Evolutionary conservation across 2,329 filamentous ascomycete genomes (phyloP), one percentile per base, ranked within the genome.

Genomic region (Endothia cerciana): DNA sequence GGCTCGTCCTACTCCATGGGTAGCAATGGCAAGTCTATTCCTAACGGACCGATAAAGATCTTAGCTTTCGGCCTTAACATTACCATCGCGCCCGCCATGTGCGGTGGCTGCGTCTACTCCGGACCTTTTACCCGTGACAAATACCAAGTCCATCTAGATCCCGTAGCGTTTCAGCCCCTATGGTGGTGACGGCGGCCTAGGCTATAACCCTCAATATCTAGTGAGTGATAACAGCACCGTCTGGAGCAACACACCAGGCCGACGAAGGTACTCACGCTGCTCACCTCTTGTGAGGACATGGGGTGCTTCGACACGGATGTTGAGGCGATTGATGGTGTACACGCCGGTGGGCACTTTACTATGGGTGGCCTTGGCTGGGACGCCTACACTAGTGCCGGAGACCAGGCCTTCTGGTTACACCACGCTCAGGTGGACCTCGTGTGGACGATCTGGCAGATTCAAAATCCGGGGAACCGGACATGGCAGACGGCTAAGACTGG

Each of bases 361-460:
- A 57, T 71, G 19, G 47, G 22, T 11, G 47, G 47, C 25, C 47
- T 25, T 25, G 47, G 47, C 10, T 22, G n/a, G 69, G 64, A 65
- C 22, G 40, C 59, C 1, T 62, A 56, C 60, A 45, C 51, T 41
- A 64, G 33, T 2, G 59, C 65, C 11, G 60, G 61, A 19, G 77
- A 78, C 49, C 76, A 76, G 36, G 73, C 65, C 7, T 78, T 78
- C 66, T 78, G 72, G 63, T 63, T 77, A 0, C 75, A 77, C 38
- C 75, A 78, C 67, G 68, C 69, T 3, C 74, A 75, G 69, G 68
- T 76, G 11, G 70, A 72, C 66, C 68, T 65, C 19, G 55, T 69
- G 13, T 71, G 70, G 70, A 53, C 62, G 57, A 61, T 69, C 28
- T 71, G 69, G 69, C 71, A 73, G 65, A 58, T 41, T 13, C 51